Evolutionary conservation across 164 flowering plant genomes (phyloP).

Genomic region (Amborella trichopoda): DNA sequence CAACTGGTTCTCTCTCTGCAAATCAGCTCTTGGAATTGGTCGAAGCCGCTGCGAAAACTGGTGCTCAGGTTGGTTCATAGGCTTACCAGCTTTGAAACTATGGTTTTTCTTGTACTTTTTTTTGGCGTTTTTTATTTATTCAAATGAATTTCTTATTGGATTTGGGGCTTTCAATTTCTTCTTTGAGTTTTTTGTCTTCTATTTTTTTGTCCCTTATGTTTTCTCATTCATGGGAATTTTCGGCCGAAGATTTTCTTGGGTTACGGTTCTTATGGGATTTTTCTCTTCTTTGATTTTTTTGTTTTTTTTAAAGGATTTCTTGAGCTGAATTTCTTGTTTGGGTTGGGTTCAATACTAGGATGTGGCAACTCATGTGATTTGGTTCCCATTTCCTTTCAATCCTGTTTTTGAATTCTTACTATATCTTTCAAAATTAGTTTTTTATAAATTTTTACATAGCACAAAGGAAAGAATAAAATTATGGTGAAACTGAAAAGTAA

Average conservation of each 20-base stretch:
- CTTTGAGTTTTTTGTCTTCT: not conserved
- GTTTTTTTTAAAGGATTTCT: too few relatives aligned
- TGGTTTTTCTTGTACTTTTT: not conserved
- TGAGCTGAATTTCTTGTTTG: too few relatives aligned
- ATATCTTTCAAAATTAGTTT: too few relatives aligned
- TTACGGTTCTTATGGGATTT: too few relatives aligned
- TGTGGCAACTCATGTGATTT: too few relatives aligned
- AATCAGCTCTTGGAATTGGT: constrained; percentile 55
- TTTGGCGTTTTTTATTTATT: not conserved
- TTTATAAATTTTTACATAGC: too few relatives aligned
- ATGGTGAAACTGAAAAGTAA: too few relatives aligned
- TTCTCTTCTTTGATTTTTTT: too few relatives aligned
- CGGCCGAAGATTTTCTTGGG: not conserved
- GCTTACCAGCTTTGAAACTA: not conserved
- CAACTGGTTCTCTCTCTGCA: constrained; percentile 61
- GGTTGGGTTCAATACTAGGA: too few relatives aligned
- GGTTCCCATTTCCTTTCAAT: too few relatives aligned
- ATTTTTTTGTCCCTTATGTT: not conserved
- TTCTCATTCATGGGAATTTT: not conserved
- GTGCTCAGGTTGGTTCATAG: constrained; percentile 49
- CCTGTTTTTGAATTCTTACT: too few relatives aligned
- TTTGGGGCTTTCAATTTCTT: not conserved
- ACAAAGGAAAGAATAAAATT: too few relatives aligned
- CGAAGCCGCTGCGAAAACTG: constrained; percentile 67
- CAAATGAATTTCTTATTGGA: not conserved